These are phyloP conservation scores for Tuctoria greenei DNA, from an alignment of 176 grass and related monocot species.

Conservation along the genomic window DNA sequence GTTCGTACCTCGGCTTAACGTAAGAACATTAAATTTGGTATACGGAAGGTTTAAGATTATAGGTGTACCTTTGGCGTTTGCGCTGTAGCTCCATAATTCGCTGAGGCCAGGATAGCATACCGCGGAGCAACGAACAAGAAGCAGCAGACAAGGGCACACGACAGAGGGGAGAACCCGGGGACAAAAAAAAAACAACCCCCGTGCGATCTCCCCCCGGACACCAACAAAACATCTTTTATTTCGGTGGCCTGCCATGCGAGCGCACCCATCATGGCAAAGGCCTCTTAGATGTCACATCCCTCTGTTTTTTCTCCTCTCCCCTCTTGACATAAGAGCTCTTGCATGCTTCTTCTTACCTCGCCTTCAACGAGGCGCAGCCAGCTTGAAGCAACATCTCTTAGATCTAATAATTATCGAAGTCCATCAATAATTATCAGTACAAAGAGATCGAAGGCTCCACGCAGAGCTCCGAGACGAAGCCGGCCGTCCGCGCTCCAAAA, in stretches of 20 bases:
- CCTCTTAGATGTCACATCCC: constrained; percentile 39
- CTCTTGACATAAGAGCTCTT: not conserved
- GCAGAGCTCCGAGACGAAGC: not conserved
- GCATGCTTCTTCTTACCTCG: constrained; percentile 44
- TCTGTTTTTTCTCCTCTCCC: not conserved
- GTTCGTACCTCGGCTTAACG: no score
- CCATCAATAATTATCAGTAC: constrained; percentile 44
- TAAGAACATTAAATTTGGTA: not conserved
- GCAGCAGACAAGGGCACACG: constrained; percentile 19
- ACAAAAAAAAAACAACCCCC: constrained; percentile 14
- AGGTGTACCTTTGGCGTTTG: not conserved
- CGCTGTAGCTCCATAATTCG: constrained; percentile 25
- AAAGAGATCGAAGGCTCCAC: constrained; percentile 15
- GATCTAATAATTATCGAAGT: constrained; percentile 61
- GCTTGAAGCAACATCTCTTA: constrained; percentile 14
- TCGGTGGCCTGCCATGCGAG: constrained; percentile 69
- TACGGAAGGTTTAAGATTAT: not conserved
- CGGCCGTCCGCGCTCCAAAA: not conserved
- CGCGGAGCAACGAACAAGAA: not conserved
- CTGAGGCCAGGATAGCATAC: not conserved
- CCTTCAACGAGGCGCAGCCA: constrained; percentile 7
- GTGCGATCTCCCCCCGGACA: constrained; percentile 61
- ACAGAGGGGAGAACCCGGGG: constrained; percentile 49
- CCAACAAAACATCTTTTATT: constrained; percentile 49
- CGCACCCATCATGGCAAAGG: constrained; percentile 84